Base-by-base conservation (phyloP, 805 yeast species). In the Starmerella roubikii region DNA sequence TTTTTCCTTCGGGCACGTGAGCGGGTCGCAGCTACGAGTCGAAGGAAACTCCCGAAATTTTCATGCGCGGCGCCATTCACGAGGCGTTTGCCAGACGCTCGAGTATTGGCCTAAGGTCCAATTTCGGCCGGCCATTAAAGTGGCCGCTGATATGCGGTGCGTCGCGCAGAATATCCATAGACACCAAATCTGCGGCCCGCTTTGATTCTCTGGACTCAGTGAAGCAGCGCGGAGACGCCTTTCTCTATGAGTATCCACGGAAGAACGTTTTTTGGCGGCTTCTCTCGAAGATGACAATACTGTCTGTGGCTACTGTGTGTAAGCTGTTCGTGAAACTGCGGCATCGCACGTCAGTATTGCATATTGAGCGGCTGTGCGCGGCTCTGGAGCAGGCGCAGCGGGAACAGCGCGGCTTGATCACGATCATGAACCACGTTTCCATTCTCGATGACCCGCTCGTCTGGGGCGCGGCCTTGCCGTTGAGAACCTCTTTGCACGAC, bases 401-500 rank as follows among this genome's bases (percentile, higher is more conserved):
- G 1, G 88, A 85, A 50, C 73, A 78, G 42, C 62, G 96, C 32
- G 79, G 91, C 0, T 57, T 88, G 1, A 49, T 88, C 45, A 88
- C 97, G 0, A 69, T 83, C 13, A 83, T 84, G 94, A 86, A 86
- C 57, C 95, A 85, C 54, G 81, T 83, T 15, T 53, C 60, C 1
- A 47, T 56, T 4, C 38, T 84, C 19, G 98, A 88, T 56, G 98
- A 88, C 54, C 98, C 98, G 0, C 68, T 81, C 26, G 62, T 83
- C 32, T 88, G 93, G 82, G 94, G 93, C 0, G 71, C 79, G 26
- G 64, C 86, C 41, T 94, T 96, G 0, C 68, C 76, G 71, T 66
- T 73, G 28, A n/a, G 33, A n/a, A 72, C 71, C 49, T 79, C 72
- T 49, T 58, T 63, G 12, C 71, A 74, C 40, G 61, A 80, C 15